Evolutionary conservation across 2,329 filamentous ascomycete species (phyloP).

Genomic region (Aulographum hederae): DNA sequence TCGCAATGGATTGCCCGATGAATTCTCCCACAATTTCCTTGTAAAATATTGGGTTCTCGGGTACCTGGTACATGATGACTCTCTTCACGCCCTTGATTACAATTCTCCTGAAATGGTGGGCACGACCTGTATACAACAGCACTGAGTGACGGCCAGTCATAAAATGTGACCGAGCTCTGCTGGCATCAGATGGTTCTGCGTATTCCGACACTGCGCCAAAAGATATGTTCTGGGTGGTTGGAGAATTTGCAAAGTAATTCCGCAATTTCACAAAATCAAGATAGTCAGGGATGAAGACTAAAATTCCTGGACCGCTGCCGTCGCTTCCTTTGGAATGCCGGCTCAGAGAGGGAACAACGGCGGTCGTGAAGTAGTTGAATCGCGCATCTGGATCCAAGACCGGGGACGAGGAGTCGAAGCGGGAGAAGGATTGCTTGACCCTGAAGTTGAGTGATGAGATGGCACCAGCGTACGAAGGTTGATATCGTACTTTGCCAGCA

Average conservation of each 20-base stretch:
- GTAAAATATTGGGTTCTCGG: constrained; percentile 75
- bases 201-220: constrained; percentile 88
- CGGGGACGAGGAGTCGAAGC: constrained; percentile 56
- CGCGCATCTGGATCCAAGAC: constrained; percentile 67
- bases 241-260: constrained; percentile 70
- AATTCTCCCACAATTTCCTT: constrained; percentile 55
- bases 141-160: constrained; percentile 64
- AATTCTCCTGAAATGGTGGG: constrained; percentile 94
- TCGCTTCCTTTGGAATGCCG: constrained; percentile 45
- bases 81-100: constrained; percentile 62
- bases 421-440: constrained; percentile 72
- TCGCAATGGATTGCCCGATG: constrained; percentile 33
- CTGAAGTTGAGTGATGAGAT: constrained; percentile 57
- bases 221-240: constrained; percentile 35
- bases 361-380: constrained; percentile 78
- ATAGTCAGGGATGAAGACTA: constrained; percentile 85
- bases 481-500: constrained; percentile 59
- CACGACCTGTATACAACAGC: constrained; percentile 79
- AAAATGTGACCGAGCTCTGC: constrained; percentile 76
- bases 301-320: constrained; percentile 37
- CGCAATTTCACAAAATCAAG: constrained; percentile 87
- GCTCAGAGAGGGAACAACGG: constrained; percentile 57
- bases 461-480: constrained; percentile 45
- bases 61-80: constrained; percentile 78
- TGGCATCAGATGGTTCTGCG: constrained; percentile 52